Evolutionary conservation across 2,329 filamentous ascomycete genomes (phyloP), one percentile per base, ranked within the genome.

Genomic region (Fusarium bactridioides): DNA sequence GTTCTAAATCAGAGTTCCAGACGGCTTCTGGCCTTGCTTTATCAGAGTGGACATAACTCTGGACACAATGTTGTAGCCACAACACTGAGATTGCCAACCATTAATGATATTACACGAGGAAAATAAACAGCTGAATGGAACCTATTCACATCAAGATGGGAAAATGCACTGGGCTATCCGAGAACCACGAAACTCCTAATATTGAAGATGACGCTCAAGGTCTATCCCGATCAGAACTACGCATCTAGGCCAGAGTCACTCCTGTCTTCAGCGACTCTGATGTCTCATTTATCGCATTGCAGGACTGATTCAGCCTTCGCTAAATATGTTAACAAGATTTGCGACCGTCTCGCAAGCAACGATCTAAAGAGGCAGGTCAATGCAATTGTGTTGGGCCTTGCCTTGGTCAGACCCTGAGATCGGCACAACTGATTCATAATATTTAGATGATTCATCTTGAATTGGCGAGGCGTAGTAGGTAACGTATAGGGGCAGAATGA

Each of bases 1-100:
- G 10, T 27, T 21, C 19, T 2, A 2, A 10, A 18, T 3, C 19
- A 12, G 10, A 21, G 10, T 38, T 27, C 10, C 0, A 27, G 13
- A 54, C 4, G 18, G 10, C 33, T 27, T 29, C 50, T 54, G 23
- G 15, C 13, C 25, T 40, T 40, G 4, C 19, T 40, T n/a, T 21
- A 40, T n/a, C n/a, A n/a, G n/a, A n/a, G n/a, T n/a, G n/a, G n/a
- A n/a, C n/a, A n/a, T n/a, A n/a, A n/a, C n/a, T n/a, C n/a, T n/a
- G n/a, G n/a, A n/a, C n/a, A n/a, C n/a, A n/a, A n/a, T 54, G 7
- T n/a, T 40, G 19, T 3, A 38, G 19, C 19, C 23, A 4, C 19
- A 18, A n/a, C 33, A 7, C 33, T 27, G 2, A 13, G 10, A 40
- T n/a, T 18, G 23, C 15, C 13, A n/a, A 18, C 13, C 15, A 54